Conservation (phyloP, 768 basidiomycete genomes). For the Hypholoma sublateritium region DNA sequence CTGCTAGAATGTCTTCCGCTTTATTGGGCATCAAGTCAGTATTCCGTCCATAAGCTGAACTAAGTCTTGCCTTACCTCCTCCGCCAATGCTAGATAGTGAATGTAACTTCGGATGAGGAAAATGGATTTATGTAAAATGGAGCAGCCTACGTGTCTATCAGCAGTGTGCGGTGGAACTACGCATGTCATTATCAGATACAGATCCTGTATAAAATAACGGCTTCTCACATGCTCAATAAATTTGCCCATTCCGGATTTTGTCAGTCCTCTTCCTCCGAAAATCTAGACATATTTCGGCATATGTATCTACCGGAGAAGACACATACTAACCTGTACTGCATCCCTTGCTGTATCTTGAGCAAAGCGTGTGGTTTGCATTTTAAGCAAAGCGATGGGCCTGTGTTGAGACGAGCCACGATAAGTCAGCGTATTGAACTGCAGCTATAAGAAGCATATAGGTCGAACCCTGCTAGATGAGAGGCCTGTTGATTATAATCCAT, state of each 20-base stretch:
- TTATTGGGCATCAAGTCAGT: conserved; percentile 1
- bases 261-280: conserved; percentile 86
- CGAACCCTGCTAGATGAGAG: conserved; percentile 68
- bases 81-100: conserved; percentile 49
- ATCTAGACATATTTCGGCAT: conserved; percentile 39
- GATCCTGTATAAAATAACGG: conserved; percentile 5
- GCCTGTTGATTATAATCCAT: conserved; percentile 84
- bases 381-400: conserved; percentile 77
- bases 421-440: neutral
- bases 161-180: conserved; percentile 62
- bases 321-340: conserved; percentile 45
- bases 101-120: neutral
- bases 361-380: conserved; percentile 74
- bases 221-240: conserved; percentile 61
- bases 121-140: neutral
- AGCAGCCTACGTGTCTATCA: conserved; percentile 58
- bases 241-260: conserved; percentile 65
- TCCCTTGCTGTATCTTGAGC: conserved; percentile 84
- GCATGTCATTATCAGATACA: conserved; percentile 17
- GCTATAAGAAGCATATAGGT: neutral
- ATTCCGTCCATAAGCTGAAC: neutral
- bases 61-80: conserved; percentile 42
- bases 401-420: neutral
- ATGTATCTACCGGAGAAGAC: conserved; percentile 23
- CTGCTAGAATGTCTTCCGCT: conserved; percentile 79